A percentile compares a stretch with the other conserved stretches of the same genome.
phyloP scores from a whole-genome alignment of 768 basidiomycete genomes.

The Mycena maculata region DNA sequence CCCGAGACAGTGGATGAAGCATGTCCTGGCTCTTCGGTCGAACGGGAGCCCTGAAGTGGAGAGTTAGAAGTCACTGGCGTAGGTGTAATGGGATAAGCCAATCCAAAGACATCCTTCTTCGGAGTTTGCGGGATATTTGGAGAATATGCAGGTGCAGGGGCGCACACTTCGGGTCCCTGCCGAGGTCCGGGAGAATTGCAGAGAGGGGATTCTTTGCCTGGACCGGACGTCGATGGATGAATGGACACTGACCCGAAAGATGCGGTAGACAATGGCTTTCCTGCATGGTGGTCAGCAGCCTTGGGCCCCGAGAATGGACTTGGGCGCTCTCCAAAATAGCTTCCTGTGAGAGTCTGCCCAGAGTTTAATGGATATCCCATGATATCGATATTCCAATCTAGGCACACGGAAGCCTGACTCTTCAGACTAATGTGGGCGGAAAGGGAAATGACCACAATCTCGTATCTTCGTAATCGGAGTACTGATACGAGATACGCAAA shows the following conservation, averaged over 20 bases:
- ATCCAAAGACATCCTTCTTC: not conserved
- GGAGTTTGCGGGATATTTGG: not conserved
- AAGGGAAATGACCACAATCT: conserved; percentile 63
- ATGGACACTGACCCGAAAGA: too few relatives aligned
- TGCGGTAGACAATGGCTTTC: too few relatives aligned
- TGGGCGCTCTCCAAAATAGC: too few relatives aligned
- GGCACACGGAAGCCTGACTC: conserved; percentile 62
- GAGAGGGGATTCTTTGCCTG: too few relatives aligned
- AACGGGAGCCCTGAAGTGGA: not conserved
- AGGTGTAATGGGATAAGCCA: not conserved
- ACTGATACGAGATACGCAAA: conserved; percentile 72
- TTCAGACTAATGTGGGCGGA: conserved; percentile 58
- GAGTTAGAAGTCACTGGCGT: not conserved
- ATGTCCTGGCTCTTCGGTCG: not conserved
- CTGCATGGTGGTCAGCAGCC: too few relatives aligned
- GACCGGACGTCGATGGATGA: too few relatives aligned
- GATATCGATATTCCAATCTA: conserved; percentile 62
- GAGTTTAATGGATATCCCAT: conserved; percentile 36
- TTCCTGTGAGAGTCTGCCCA: too few relatives aligned
- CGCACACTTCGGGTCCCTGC: too few relatives aligned
- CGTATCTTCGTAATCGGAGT: conserved; percentile 64
- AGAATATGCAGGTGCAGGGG: conserved; percentile 14
- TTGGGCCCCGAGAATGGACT: too few relatives aligned
- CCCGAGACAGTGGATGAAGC: not conserved
- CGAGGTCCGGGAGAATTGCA: too few relatives aligned